Evolutionary conservation across 2,329 filamentous ascomycete genomes (phyloP).

Genomic region (Fusarium sarcochroum): DNA sequence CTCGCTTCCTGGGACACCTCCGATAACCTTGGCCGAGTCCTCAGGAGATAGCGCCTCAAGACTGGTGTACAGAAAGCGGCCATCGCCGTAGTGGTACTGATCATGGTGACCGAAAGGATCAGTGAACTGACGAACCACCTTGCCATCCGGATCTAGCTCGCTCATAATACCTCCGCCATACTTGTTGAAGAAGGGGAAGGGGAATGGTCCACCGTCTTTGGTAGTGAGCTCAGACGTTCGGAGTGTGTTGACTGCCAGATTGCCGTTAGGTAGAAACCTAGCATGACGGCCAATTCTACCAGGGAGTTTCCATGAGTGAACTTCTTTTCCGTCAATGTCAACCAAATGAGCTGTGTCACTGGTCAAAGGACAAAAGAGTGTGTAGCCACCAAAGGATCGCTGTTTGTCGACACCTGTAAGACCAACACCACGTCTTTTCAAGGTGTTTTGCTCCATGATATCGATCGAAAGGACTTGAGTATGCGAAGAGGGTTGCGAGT

Average conservation of each 20-base stretch:
- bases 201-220: slow-evolving; percentile 40
- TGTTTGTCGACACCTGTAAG: slow-evolving; percentile 49
- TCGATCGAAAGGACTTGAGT: too few species aligned
- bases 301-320: slow-evolving; percentile 50
- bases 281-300: slow-evolving; percentile 50
- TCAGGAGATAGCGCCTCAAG: slow-evolving; percentile 47
- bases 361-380: slow-evolving; percentile 51
- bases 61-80: slow-evolving; percentile 46
- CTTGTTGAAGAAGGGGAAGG: slow-evolving; percentile 51
- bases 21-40: slow-evolving; percentile 48
- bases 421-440: slow-evolving; percentile 49
- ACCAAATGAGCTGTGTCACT: slow-evolving; percentile 46
- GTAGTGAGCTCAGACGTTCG: slow-evolving; percentile 31
- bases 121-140: slow-evolving; percentile 47
- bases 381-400: slow-evolving; percentile 48
- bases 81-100: slow-evolving; percentile 50
- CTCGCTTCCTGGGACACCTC: slow-evolving; percentile 46
- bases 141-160: slow-evolving; percentile 46
- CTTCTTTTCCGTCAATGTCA: slow-evolving; percentile 49
- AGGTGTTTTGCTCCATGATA: slow-evolving; percentile 50
- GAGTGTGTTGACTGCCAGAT: slow-evolving; percentile 51
- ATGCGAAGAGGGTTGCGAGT: too few species aligned
- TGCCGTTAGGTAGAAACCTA: slow-evolving; percentile 47
- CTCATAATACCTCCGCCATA: slow-evolving; percentile 51
- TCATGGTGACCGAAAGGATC: slow-evolving; percentile 50